Evolutionary conservation across 2,329 filamentous ascomycete genomes (phyloP), one percentile per base, ranked within the genome.

Genomic region (Grosmannia penicillata): DNA sequence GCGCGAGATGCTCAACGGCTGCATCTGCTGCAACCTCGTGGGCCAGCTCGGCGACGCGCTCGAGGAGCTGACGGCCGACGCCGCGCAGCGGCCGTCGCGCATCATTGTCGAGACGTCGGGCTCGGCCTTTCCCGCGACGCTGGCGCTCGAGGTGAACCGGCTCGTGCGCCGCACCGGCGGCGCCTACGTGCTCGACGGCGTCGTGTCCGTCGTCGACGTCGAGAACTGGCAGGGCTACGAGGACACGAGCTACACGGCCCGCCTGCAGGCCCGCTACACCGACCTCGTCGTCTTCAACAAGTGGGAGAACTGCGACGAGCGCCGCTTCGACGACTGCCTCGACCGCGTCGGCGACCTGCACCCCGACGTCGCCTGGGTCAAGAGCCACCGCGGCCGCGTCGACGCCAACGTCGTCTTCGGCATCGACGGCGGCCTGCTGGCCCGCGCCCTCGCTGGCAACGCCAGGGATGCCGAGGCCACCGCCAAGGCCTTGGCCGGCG

Each of bases 1-100:
- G 5, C 82, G 82, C 50, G 91, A 98, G 59, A 71, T 98, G 1
- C 78, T 98, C 38, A 93, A 94, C 56, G 91, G 89, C 48, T 96
- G 91, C 62, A 96, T 98, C 59, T 98, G 91, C 72, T 98, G 91
- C 65, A 96, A 96, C 56, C 79, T 96, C 21, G 89, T 98, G 43
- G 91, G 91, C 14, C 84, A 93, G 57, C 75, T 98, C 8, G 74
- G 75, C 43, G 76, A 81, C 34, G 87, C 89, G 2, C 75, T 98
- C 15, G 62, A 71, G 31, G 78, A 91, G 52, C 75, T 98, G 29
- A 71, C 72, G 36, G 57, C 62, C 19, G 56, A 55, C 17, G 19
- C 14, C 13, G 14, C 11, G 13, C 56, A 66, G 25, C 45, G 48
- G 0, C 89, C 86, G 0, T 82, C 95, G 54, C 74, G 91, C 39